Base-by-base conservation (phyloP, 257 asterid species). In the Solanum sparsipilum region DNA sequence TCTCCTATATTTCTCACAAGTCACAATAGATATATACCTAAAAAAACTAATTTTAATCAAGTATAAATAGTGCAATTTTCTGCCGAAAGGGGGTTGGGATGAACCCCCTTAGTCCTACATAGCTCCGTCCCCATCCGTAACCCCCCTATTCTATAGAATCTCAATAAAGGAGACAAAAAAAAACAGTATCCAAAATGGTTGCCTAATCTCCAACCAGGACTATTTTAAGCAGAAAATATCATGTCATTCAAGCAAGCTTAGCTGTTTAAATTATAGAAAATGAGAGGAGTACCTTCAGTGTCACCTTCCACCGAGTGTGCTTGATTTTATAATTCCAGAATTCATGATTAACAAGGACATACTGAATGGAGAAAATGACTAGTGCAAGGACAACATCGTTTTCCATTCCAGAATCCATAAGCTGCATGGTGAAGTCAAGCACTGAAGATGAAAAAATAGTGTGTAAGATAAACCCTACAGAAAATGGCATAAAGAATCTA, bases 261-360 rank as follows among this genome's bases (percentile, higher is more conserved):
- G 29, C 67, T 29, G 85, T 81, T 81, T 46, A 81, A 78, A 9
- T 81, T 46, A 81, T 84, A 87, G 71, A 67, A 41, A 78, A 67
- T 60, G 58, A 36, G 85, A 75, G 85, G 76, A 88, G 60, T 95
- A 97, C 99, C 99, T 97, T 96, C 74, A 91, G 89, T 34, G 98
- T 93, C 91, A 97, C 98, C 91, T 92, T 93, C 99, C 99, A 97
- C 70, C 98, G 98, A 90, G 96, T 92, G 91, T 92, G 94, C 93
- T 93, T 97, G 91, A 90, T 92, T 93, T 89, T 95, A 87, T 94
- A 97, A 58, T 91, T 94, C 99, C 99, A 97, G 92, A 89, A 92
- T 82, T 94, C 98, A 89, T 97, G 99, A 91, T 94, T 95, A 89
- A 96, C 97, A 86, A 97, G 93, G 90, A 97, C 96, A 91, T 94